Evolutionary conservation across 2,329 filamentous ascomycete genomes (phyloP), one percentile per base, ranked within the genome.

Genomic region (Pyrenochaeta sp.): DNA sequence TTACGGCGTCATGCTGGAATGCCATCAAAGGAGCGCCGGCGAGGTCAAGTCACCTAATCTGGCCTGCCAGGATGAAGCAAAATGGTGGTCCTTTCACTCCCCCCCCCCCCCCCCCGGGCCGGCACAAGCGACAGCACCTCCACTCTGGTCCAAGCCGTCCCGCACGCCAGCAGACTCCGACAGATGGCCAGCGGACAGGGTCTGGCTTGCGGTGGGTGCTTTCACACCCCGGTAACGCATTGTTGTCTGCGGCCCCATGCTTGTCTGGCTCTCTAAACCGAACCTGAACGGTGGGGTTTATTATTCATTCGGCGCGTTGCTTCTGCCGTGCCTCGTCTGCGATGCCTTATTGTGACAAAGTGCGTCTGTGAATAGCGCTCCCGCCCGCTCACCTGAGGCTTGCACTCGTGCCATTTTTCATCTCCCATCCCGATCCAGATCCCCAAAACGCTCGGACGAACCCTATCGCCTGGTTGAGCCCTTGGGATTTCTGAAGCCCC

Each of bases 401-500:
- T 67, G 64, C 69, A 68, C 69, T 70, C 64, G 68, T 69, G 65
- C 68, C 63, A 61, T 66, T 27, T 27, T 40, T 61, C 68, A 67
- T 68, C 65, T 67, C 69, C 68, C 69, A 63, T 69, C 68, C 71
- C 74, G 72, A 77, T 77, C 72, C 71, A 75, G 74, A 76, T 74
- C 69, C 68, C 62, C 60, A 60, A 61, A 68, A 71, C 68, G 75
- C 75, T 76, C 69, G 72, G 75, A 76, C 75, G 68, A 72, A 70
- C 71, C 72, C 73, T 69, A 75, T 74, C 72, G 67, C 74, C 73
- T 69, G 74, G 74, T 75, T 72, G 69, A 69, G 69, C 66, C 66
- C 70, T 68, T 64, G 66, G 66, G 49, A 46, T 52, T 50, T 44
- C 48, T 51, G 37, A 63, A 64, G 61, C 10, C 72, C 68, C 68